A percentile compares a stretch with the other conserved stretches of the same genome.
These are phyloP conservation scores for Pythium grandisporangium DNA, from an alignment of 352 stramenopile genomes.

Conservation along the genomic window DNA sequence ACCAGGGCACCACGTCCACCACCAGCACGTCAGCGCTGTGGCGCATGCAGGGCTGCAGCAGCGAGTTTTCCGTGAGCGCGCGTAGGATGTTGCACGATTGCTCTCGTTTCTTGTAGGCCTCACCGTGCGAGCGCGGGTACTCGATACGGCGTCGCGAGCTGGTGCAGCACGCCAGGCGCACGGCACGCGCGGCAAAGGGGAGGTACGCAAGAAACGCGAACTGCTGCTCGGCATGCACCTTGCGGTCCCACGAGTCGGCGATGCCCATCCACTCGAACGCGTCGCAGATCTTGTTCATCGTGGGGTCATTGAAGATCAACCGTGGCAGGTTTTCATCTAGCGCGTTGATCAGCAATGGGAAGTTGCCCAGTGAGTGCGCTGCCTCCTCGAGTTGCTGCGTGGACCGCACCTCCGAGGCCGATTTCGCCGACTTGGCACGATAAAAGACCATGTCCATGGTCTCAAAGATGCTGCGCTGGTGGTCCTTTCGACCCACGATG, in stretches of 20 bases:
- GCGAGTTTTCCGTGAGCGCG: slow-evolving; percentile 49
- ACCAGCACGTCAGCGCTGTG: slow-evolving; percentile 46
- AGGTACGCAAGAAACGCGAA: slow-evolving; percentile 62
- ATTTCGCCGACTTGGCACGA: slow-evolving; percentile 31
- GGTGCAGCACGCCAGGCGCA: slow-evolving; percentile 63
- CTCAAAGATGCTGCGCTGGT: slow-evolving; percentile 50
- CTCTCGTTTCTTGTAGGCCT: slow-evolving; percentile 43
- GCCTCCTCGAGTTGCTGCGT: slow-evolving; percentile 60
- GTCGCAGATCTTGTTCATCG: slow-evolving; percentile 74
- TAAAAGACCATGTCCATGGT: slow-evolving; percentile 73
- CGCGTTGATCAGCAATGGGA: slow-evolving; percentile 66
- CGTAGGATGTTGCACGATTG: slow-evolving; percentile 59
- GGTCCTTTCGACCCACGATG: slow-evolving; percentile 50
- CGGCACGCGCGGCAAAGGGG: slow-evolving; percentile 60
- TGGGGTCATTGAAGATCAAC: slow-evolving; percentile 87
- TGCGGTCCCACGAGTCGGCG: slow-evolving; percentile 60
- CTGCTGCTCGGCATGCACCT: slow-evolving; percentile 55
- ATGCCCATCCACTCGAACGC: slow-evolving; percentile 81
- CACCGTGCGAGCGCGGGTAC: slow-evolving; percentile 58
- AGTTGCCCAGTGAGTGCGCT: slow-evolving; percentile 68
- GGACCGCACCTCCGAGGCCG: slow-evolving; percentile 5
- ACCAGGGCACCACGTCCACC: slow-evolving; percentile 69
- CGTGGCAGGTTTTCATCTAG: slow-evolving; percentile 86
- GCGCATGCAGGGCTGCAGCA: slow-evolving; percentile 46
- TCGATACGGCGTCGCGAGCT: slow-evolving; percentile 59